Conservation (phyloP, 169 alveolate species). For the Babesia ovis region DNA sequence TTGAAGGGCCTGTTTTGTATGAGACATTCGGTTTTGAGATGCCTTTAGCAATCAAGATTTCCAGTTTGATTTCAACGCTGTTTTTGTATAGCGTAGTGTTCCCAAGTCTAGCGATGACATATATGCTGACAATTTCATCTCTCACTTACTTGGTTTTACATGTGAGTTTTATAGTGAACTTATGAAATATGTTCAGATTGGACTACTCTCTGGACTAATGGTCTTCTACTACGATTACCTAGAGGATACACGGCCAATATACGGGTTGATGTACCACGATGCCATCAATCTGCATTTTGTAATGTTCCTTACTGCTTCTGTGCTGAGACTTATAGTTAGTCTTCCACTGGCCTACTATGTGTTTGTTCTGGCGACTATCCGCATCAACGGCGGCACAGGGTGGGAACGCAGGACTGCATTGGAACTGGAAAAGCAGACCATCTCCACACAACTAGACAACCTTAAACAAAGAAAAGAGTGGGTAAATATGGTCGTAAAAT, state of each 20-base stretch:
- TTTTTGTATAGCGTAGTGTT: conserved; percentile 18
- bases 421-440: conserved; percentile 15
- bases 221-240: background rate
- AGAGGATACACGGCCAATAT: conserved; percentile 3
- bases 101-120: conserved; percentile 24
- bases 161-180: conserved; percentile 14
- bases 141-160: conserved; percentile 24
- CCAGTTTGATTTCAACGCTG: conserved; percentile 17
- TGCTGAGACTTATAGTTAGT: conserved; percentile 19
- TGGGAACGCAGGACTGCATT: conserved; percentile 41
- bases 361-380: conserved; percentile 28
- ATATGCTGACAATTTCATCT: conserved; percentile 21
- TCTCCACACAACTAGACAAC: background rate
- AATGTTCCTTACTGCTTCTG: background rate
- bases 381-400: conserved; percentile 50
- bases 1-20: conserved; percentile 27
- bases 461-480: background rate
- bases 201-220: conserved; percentile 16
- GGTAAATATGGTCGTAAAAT: background rate
- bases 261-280: conserved; percentile 9
- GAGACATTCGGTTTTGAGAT: conserved; percentile 28
- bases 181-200: conserved; percentile 6
- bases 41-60: conserved; percentile 40
- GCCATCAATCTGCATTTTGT: background rate
- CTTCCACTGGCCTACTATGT: conserved; percentile 51